These are phyloP conservation scores for peach (Prunus persica) DNA, from an alignment of 306 rosid genomes.

Conservation along the genomic window DNA sequence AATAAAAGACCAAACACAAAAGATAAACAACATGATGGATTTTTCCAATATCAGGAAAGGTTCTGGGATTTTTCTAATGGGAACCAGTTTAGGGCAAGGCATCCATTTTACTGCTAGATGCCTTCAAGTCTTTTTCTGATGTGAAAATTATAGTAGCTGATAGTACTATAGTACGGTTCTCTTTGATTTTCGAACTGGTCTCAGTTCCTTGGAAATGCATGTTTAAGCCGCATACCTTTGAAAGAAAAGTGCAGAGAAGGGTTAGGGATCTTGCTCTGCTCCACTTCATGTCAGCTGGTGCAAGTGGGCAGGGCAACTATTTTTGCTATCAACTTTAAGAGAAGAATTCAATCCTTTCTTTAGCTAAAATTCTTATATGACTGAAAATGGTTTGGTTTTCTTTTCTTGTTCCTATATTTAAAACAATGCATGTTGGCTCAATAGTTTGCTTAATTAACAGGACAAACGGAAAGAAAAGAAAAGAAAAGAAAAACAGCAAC, in stretches of 20 bases:
- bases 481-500: too few relatives aligned
- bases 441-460: not conserved
- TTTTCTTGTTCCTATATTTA: not conserved
- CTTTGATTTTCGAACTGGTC: not conserved
- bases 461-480: not conserved
- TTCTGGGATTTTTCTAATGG: not conserved
- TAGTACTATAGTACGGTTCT: not conserved
- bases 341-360: not conserved
- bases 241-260: not conserved
- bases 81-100: constrained; percentile 3
- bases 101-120: not conserved
- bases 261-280: not conserved
- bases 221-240: not conserved
- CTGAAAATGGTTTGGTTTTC: not conserved
- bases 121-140: not conserved
- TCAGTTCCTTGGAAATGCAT: not conserved
- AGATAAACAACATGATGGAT: not conserved
- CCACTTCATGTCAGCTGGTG: not conserved
- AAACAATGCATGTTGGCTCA: not conserved
- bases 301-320: not conserved
- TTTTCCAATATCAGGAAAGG: not conserved
- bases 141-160: not conserved
- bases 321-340: not conserved
- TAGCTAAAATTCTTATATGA: not conserved
- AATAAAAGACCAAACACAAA: not conserved